Conservation (phyloP, 768 basidiomycete genomes). For the Kwoniella shandongensis region DNA sequence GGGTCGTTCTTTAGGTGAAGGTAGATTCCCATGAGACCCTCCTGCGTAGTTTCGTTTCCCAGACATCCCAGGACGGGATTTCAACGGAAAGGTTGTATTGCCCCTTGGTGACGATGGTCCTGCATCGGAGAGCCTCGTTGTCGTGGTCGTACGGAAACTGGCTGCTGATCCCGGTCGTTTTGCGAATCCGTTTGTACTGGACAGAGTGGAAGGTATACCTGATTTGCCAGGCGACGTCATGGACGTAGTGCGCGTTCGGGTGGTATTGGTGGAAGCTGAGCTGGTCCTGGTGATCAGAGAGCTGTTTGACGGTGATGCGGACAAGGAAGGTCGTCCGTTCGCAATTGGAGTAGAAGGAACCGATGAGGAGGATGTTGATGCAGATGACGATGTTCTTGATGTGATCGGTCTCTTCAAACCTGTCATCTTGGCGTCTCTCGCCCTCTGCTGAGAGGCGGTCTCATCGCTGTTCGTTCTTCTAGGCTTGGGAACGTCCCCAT, state of each 20-base stretch:
- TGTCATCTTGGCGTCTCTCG: background rate
- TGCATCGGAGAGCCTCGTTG: too few species aligned
- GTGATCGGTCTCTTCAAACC: background rate
- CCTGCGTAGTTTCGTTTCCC: too few species aligned
- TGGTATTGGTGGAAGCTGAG: background rate
- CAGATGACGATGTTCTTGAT: constrained; percentile 2
- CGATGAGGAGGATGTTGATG: background rate
- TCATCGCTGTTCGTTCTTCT: constrained; percentile 20
- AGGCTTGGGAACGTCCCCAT: background rate
- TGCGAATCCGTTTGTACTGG: too few species aligned
- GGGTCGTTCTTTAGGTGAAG: background rate
- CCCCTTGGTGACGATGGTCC: too few species aligned
- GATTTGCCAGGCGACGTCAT: background rate
- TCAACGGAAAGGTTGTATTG: too few species aligned
- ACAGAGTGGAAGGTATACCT: too few species aligned
- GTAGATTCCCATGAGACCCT: background rate
- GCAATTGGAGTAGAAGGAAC: constrained; percentile 6
- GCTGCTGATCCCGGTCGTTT: too few species aligned
- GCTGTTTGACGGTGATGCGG: constrained; percentile 10
- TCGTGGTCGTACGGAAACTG: too few species aligned
- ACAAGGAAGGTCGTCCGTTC: constrained; percentile 10
- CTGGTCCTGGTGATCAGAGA: background rate
- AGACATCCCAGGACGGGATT: too few species aligned
- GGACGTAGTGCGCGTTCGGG: constrained; percentile 6
- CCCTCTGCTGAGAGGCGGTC: background rate